Evolutionary conservation across 768 basidiomycete genomes (phyloP).

Genomic region (Boletus rex-veris): DNA sequence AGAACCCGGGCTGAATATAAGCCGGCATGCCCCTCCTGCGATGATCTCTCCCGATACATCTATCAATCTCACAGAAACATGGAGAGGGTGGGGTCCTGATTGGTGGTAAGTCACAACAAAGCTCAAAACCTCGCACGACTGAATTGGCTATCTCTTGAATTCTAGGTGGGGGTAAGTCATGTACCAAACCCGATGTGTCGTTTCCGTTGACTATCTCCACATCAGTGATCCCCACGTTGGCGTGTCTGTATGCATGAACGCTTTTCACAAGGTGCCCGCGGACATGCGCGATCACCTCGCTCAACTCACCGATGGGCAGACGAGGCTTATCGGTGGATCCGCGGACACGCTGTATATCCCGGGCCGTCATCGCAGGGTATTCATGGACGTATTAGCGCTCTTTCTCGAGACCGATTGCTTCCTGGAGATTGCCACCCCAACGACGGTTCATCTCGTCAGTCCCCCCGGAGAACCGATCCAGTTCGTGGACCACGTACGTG

Average conservation of each 20-base stretch:
- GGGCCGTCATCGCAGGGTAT: slow-evolving; percentile 34
- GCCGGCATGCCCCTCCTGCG: slow-evolving; percentile 38
- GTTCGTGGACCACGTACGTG: slow-evolving; percentile 46
- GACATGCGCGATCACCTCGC: slow-evolving; percentile 38
- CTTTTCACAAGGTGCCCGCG: slow-evolving; percentile 35
- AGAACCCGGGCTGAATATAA: slow-evolving; percentile 16
- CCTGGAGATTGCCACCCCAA: slow-evolving; percentile 48
- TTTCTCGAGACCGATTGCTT: slow-evolving; percentile 50
- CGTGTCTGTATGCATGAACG: slow-evolving; percentile 41
- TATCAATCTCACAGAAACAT: slow-evolving; percentile 36
- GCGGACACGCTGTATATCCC: slow-evolving; percentile 50
- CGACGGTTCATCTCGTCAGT: slow-evolving; percentile 41
- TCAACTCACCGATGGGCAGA: slow-evolving; percentile 30
- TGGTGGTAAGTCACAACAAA: slow-evolving; percentile 39
- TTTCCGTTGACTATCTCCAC: neutral
- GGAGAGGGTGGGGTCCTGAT: slow-evolving; percentile 39
- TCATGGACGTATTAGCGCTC: slow-evolving; percentile 40
- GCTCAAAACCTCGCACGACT: slow-evolving; percentile 1
- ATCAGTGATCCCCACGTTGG: slow-evolving; percentile 43
- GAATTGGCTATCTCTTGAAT: neutral
- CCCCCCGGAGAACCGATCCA: slow-evolving; percentile 40
- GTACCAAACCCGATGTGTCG: neutral
- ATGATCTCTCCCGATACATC: slow-evolving; percentile 41
- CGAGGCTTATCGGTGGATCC: slow-evolving; percentile 45
- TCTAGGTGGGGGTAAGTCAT: slow-evolving; percentile 41